Percentiles rank a stretch among this genome's conserved stretches.
Conservation (phyloP, 2,329 filamentous ascomycete genomes). For the Epichloe sylvatica region DNA sequence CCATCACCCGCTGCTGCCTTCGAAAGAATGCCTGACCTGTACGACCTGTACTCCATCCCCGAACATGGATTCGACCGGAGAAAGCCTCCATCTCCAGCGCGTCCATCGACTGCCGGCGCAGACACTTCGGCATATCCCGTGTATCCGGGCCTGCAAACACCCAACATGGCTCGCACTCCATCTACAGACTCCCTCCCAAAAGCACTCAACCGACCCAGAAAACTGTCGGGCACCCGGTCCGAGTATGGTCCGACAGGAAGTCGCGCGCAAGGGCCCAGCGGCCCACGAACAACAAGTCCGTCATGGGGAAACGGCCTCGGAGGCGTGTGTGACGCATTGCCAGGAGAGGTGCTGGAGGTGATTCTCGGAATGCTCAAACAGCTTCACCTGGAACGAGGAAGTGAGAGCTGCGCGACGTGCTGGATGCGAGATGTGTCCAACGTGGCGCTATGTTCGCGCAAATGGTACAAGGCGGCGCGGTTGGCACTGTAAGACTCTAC, state of each 20-base stretch:
- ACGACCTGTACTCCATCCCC: conserved; percentile 6
- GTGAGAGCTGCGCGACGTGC: conserved; percentile 46
- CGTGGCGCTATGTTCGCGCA: conserved; percentile 35
- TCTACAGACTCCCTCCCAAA: conserved; percentile 11
- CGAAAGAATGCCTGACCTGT: conserved; percentile 8
- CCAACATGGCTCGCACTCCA: conserved; percentile 11
- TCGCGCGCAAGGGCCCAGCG: conserved; percentile 12
- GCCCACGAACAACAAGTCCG: conserved; percentile 13
- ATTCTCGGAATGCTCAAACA: conserved; percentile 40
- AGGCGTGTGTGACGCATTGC: conserved; percentile 36
- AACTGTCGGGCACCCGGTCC: conserved; percentile 15
- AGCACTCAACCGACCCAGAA: conserved; percentile 23
- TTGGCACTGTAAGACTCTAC: conserved; percentile 31
- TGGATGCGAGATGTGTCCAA: conserved; percentile 48
- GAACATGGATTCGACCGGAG: conserved; percentile 7
- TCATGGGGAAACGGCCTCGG: conserved; percentile 24
- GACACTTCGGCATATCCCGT: conserved; percentile 15
- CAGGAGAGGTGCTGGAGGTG: conserved; percentile 43
- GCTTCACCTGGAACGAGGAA: conserved; percentile 33
- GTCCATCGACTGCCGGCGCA: conserved; percentile 8
- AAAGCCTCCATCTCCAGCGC: conserved; percentile 2
- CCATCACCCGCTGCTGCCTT: conserved; percentile 7
- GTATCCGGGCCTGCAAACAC: conserved; percentile 20
- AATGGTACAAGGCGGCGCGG: conserved; percentile 37
- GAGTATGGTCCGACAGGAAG: neutral